Evolutionary conservation across 163 green algal species (phyloP), one percentile per base, ranked within the genome.

Genomic region (Prototheca wickerhamii): DNA sequence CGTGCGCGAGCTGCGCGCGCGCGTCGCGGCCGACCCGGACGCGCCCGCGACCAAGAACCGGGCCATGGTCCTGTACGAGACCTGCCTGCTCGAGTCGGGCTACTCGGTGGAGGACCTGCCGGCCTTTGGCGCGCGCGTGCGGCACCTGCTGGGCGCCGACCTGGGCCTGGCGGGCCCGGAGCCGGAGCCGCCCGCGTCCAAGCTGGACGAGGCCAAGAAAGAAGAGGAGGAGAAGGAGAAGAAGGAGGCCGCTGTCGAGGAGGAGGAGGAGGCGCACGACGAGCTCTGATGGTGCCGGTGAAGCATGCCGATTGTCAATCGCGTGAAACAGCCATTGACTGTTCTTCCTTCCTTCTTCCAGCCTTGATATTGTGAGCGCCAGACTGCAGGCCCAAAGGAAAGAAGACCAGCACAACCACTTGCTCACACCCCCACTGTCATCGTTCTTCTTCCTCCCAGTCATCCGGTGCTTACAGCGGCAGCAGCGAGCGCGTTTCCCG

Each of bases 41-140:
- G 70, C 75, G n/a, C 33, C 61, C 2, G 32, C 56, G 0, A 57
- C 81, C 4, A 70, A 75, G 60, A 68, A 66, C 26, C 59, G 82
- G 28, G 92, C 89, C 20, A 76, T 63, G 33, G 60, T 97, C 43
- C 76, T 98, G 72, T 98, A 86, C 59, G 88, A 98, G 64, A 87
- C 87, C 2, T 87, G 90, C 6, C 76, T 97, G 58, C 69, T 98
- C 61, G 91, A 97, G 78, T 86, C 65, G 29, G 70, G 75, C n/a
- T 84, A 77, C 59, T 20, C 71, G 60, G 49, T 83, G 55, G 65
- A 72, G 43, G 51, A 74, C 64, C 17, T 53, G 20, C 68, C 65
- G 55, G 51, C 26, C 3, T 74, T 76, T 43, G 71, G 67, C 57
- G 50, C 26, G 10, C 37, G 59, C 6, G 40, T 74, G 20, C 55